Percentiles rank a stretch among this genome's conserved stretches.
phyloP scores from a whole-genome alignment of 768 basidiomycete genomes.

The Steccherinum ochraceum region DNA sequence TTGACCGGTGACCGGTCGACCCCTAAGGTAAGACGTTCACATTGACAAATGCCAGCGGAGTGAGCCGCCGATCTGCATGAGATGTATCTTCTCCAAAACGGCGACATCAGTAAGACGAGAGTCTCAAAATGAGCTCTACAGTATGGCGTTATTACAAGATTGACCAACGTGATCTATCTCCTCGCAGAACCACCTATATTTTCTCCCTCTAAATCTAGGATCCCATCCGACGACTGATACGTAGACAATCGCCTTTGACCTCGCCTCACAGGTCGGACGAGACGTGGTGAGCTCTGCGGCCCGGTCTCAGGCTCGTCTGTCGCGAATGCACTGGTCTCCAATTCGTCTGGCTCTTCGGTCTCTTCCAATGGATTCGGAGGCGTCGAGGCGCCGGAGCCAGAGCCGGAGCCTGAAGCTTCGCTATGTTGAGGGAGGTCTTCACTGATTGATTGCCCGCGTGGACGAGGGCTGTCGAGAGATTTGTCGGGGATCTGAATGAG shows the following conservation, averaged over 20 bases:
- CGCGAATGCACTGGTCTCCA: not conserved
- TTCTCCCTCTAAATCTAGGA: constrained; percentile 43
- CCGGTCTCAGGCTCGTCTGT: constrained; percentile 14
- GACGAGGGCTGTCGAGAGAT: constrained; percentile 24
- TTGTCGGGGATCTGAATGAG: constrained; percentile 35
- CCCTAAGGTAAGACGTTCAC: no score
- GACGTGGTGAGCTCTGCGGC: constrained; percentile 14
- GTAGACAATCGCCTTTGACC: constrained; percentile 38
- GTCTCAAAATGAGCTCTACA: no score
- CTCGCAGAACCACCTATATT: constrained; percentile 32
- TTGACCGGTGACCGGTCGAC: no score
- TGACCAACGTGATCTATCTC: constrained; percentile 2
- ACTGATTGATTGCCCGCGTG: constrained; percentile 9
- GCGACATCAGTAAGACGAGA: no score
- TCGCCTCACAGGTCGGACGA: constrained; percentile 5
- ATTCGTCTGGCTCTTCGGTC: constrained; percentile 13
- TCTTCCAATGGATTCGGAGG: constrained; percentile 33
- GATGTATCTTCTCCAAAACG: no score
- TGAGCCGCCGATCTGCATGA: no score
- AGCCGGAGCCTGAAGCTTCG: not conserved
- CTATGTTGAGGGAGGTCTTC: constrained; percentile 8
- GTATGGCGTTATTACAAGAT: no score
- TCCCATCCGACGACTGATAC: constrained; percentile 41
- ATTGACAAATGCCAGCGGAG: no score
- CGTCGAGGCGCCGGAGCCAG: not conserved